These are phyloP conservation scores for Venturia oleaginea DNA, from an alignment of 2,329 filamentous ascomycete genomes.

Conservation along the genomic window DNA sequence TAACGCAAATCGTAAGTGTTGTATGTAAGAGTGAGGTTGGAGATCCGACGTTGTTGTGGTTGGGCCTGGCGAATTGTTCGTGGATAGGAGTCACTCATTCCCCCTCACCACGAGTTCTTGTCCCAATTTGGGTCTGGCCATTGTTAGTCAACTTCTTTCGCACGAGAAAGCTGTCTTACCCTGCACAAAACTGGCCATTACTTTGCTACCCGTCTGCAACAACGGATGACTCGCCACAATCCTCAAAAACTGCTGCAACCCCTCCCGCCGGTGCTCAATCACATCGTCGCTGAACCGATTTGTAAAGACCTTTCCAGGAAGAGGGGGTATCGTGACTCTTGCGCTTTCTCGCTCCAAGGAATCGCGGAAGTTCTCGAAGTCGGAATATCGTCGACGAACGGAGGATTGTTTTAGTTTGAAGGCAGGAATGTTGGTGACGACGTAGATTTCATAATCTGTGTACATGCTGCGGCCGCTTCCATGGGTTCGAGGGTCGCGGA, in stretches of 20 bases:
- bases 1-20: not conserved
- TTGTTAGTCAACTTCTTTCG: conserved; percentile 3
- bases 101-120: conserved; percentile 66
- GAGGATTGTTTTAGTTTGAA: conserved; percentile 84
- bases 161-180: conserved; percentile 45
- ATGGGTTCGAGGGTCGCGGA: conserved; percentile 87
- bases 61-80: not conserved
- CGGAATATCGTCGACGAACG: conserved; percentile 88
- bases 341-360: conserved; percentile 93
- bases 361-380: conserved; percentile 98
- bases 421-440: conserved; percentile 95
- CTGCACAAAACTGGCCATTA: conserved; percentile 92
- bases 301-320: conserved; percentile 95
- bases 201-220: conserved; percentile 94
- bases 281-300: conserved; percentile 98
- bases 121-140: conserved; percentile 77
- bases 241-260: conserved; percentile 89
- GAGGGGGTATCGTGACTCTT: conserved; percentile 86
- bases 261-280: conserved; percentile 86
- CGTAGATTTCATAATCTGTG: conserved; percentile 97
- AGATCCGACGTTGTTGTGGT: not conserved
- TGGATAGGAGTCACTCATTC: not conserved
- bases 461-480: conserved; percentile 95
- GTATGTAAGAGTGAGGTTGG: not conserved
- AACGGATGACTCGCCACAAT: conserved; percentile 96